Evolutionary conservation across 495 filamentous ascomycete species (phyloP).

Genomic region (Acidomyces sp.): DNA sequence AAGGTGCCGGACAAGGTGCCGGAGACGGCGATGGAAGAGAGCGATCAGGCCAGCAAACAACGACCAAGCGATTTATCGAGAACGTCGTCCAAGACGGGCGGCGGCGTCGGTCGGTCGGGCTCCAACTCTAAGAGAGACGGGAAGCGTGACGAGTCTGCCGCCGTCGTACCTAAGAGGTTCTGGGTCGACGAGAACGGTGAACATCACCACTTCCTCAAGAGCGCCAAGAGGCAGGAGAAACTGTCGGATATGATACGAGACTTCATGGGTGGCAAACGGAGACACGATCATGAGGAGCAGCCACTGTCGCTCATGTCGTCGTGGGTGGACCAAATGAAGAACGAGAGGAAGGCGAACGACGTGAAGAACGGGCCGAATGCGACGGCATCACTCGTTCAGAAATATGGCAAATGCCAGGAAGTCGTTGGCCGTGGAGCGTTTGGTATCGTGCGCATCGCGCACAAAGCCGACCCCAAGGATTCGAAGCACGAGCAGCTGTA

Average conservation of each 20-base stretch:
- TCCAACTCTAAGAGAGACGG: constrained; percentile 23
- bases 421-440: constrained; percentile 96
- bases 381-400: constrained; percentile 76
- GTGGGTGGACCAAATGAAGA: constrained; percentile 90
- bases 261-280: constrained; percentile 61
- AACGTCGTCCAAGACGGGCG: constrained; percentile 18
- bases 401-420: constrained; percentile 98
- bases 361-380: constrained; percentile 66
- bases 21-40: constrained; percentile 20
- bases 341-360: constrained; percentile 60
- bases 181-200: constrained; percentile 48
- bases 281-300: constrained; percentile 55
- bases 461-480: constrained; percentile 77
- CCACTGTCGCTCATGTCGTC: constrained; percentile 86
- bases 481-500: constrained; percentile 78
- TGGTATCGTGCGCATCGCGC: constrained; percentile 94
- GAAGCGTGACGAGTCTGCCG: constrained; percentile 16
- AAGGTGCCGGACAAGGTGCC: constrained; percentile 9
- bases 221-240: constrained; percentile 84
- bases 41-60: constrained; percentile 8
- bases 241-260: constrained; percentile 80
- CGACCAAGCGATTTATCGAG: constrained; percentile 18
- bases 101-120: constrained; percentile 22
- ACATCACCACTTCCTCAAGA: constrained; percentile 79
- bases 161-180: constrained; percentile 41